Conservation (phyloP, 1,139 yeast species). For the Scheffersomyces parashehatae region DNA sequence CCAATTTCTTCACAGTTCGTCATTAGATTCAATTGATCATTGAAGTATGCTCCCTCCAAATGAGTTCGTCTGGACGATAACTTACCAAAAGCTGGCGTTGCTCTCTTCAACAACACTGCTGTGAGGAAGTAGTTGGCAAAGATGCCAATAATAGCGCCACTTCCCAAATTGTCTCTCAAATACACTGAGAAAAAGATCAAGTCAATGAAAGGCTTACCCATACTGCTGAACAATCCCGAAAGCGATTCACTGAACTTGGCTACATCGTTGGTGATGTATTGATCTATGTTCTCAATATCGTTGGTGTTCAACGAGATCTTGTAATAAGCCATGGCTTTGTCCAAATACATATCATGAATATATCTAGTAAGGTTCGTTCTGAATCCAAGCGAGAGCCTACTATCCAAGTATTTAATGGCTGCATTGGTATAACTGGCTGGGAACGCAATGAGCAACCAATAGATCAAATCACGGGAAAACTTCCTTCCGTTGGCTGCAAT, state of each 20-base stretch:
- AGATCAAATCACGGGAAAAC: conserved; percentile 73
- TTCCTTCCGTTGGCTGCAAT: conserved; percentile 80
- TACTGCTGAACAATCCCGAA: conserved; percentile 79
- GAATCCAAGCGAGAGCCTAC: conserved; percentile 77
- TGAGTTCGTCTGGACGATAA: conserved; percentile 71
- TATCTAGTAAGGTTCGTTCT: conserved; percentile 83
- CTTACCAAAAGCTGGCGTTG: conserved; percentile 86
- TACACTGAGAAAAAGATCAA: conserved; percentile 84
- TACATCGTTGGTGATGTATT: conserved; percentile 84
- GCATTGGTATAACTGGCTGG: conserved; percentile 95
- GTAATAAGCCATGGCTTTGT: conserved; percentile 78
- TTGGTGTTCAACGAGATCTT: conserved; percentile 57
- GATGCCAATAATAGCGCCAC: conserved; percentile 80
- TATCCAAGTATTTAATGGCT: conserved; percentile 79
- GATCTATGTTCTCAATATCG: conserved; percentile 56
- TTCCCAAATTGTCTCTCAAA: conserved; percentile 81
- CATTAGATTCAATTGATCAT: conserved; percentile 81
- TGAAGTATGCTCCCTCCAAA: conserved; percentile 87
- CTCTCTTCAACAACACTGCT: conserved; percentile 69
- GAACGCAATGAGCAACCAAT: conserved; percentile 88
- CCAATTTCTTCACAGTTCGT: conserved; percentile 93
- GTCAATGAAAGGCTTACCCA: conserved; percentile 92
- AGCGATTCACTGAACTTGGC: conserved; percentile 80
- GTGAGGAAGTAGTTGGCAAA: conserved; percentile 79
- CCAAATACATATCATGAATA: conserved; percentile 87